phyloP scores from a whole-genome alignment of 768 basidiomycete genomes.

The Tulasnella sp. region DNA sequence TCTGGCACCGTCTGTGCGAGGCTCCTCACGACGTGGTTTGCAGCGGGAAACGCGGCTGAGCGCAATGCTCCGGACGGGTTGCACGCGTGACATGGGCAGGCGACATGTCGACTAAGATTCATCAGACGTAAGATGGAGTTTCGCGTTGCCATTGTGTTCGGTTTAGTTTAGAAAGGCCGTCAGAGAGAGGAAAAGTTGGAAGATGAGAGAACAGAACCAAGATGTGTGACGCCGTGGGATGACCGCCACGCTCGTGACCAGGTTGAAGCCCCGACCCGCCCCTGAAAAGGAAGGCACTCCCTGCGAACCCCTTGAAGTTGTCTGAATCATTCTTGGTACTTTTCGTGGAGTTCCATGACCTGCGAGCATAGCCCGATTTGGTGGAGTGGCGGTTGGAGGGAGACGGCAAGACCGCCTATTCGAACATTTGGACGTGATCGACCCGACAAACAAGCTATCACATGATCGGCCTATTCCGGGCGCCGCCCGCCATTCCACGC shows the following conservation, averaged over 20 bases:
- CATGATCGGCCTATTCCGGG: no score
- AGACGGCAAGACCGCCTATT: no score
- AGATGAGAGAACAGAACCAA: not conserved
- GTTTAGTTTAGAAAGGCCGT: not conserved
- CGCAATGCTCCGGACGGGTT: constrained; percentile 35
- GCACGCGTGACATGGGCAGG: constrained; percentile 70
- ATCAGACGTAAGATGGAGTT: constrained; percentile 60
- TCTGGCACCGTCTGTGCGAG: constrained; percentile 53
- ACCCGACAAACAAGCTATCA: no score
- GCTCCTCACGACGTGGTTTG: constrained; percentile 53
- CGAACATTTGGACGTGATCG: no score
- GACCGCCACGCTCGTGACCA: constrained; percentile 13
- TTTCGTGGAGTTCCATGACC: no score
- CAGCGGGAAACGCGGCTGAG: constrained; percentile 56
- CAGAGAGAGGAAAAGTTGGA: constrained; percentile 26
- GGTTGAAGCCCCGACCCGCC: not conserved
- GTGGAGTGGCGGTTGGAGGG: no score
- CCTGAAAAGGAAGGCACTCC: no score
- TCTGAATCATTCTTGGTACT: no score
- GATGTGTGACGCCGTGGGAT: constrained; percentile 2
- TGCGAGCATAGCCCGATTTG: no score
- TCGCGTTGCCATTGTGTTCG: constrained; percentile 37
- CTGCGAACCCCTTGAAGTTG: no score
- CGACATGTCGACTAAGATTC: constrained; percentile 48
- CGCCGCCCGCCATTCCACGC: no score